phyloP scores from a whole-genome alignment of 2,329 filamentous ascomycete species.

The Alternaria gaisen region DNA sequence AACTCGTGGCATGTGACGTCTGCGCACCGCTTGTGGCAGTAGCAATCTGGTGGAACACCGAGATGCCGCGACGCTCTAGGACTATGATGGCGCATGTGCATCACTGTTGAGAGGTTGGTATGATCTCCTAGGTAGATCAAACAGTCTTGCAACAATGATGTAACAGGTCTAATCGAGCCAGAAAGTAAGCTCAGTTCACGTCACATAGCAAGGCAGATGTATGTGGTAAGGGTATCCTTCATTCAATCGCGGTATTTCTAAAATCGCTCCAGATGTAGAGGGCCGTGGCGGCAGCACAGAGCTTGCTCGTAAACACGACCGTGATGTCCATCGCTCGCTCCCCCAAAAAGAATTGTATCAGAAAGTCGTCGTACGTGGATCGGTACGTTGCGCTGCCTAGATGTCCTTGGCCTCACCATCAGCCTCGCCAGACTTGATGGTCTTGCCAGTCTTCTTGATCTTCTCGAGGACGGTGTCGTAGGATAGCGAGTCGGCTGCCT shows the following conservation, averaged over 20 bases:
- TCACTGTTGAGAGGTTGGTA: background rate
- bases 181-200: background rate
- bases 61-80: conserved; percentile 16
- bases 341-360: conserved; percentile 25
- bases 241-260: conserved; percentile 12
- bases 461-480: conserved; percentile 86
- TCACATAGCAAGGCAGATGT: conserved; percentile 1
- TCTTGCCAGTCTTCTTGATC: conserved; percentile 96
- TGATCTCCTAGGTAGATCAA: background rate
- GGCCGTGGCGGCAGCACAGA: conserved; percentile 13
- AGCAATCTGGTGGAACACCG: conserved; percentile 28
- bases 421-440: conserved; percentile 78
- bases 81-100: background rate
- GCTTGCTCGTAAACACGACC: conserved; percentile 11
- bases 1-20: conserved; percentile 34
- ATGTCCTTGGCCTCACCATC: conserved; percentile 63
- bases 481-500: conserved; percentile 72
- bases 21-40: conserved; percentile 19
- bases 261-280: conserved; percentile 5
- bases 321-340: conserved; percentile 30
- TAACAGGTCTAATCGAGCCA: background rate
- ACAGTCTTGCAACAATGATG: background rate
- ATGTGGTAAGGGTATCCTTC: conserved; percentile 5
- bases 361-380: conserved; percentile 4
- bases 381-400: conserved; percentile 19